A percentile compares a stretch with the other conserved stretches of the same genome.
These are phyloP conservation scores for Fusarium ambrosium DNA, from an alignment of 2,329 filamentous ascomycete species.

Conservation along the genomic window DNA sequence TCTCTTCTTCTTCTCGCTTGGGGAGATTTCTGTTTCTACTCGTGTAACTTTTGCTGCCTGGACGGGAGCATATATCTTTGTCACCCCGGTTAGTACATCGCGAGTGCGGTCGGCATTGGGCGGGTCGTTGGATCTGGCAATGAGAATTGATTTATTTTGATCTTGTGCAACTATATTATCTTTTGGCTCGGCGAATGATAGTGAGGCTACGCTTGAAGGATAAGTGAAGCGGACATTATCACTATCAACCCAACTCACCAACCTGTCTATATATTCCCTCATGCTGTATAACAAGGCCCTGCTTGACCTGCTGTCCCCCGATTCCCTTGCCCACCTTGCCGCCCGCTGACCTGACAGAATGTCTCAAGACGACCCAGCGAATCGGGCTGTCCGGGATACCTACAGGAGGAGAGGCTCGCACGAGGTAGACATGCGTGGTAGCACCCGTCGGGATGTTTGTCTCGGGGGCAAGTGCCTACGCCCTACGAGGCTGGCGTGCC, in stretches of 20 bases:
- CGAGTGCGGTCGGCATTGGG: conserved; percentile 38
- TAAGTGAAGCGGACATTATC: background rate
- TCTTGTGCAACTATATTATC: conserved; percentile 7
- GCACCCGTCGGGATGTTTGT: conserved; percentile 36
- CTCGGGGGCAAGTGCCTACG: conserved; percentile 7
- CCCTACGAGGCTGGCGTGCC: conserved; percentile 9
- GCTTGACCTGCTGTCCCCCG: background rate
- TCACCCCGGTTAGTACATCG: conserved; percentile 28
- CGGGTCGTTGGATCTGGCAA: conserved; percentile 30
- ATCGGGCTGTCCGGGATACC: conserved; percentile 22
- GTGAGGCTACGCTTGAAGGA: background rate
- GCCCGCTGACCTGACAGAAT: conserved; percentile 20
- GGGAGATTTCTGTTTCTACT: background rate
- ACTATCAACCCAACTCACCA: background rate
- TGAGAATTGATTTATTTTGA: conserved; percentile 26
- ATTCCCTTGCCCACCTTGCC: background rate
- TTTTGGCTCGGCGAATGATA: background rate
- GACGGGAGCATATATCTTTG: conserved; percentile 22
- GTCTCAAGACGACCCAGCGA: conserved; percentile 23
- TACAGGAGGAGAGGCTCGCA: conserved; percentile 6
- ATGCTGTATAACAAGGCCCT: conserved; percentile 9
- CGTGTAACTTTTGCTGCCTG: conserved; percentile 18
- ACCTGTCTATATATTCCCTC: background rate
- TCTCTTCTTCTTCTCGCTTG: conserved; percentile 8
- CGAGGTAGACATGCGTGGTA: conserved; percentile 15